Conservation (phyloP, 1,284 basidiomycete genomes). For the Leccinum angustisporum region DNA sequence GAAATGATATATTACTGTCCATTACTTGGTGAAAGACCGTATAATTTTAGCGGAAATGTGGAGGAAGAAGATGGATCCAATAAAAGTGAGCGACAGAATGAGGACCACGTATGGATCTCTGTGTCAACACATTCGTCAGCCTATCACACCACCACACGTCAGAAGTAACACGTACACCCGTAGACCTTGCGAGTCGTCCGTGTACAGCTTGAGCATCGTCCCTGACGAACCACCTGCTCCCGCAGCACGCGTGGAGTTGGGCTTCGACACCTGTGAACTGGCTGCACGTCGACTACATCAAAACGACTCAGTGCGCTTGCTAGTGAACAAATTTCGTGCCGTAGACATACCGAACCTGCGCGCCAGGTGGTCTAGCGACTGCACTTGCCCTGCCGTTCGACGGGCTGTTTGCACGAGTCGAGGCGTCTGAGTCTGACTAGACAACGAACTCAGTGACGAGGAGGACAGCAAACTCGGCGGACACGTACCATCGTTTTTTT, state of each 20-base stretch:
- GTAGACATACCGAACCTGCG: slow-evolving; percentile 67
- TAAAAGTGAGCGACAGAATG: slow-evolving; percentile 95
- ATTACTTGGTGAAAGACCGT: slow-evolving; percentile 78
- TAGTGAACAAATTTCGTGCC: not conserved
- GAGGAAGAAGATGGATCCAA: slow-evolving; percentile 98
- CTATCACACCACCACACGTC: not conserved
- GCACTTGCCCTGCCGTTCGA: slow-evolving; percentile 41
- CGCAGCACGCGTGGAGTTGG: slow-evolving; percentile 88
- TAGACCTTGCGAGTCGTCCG: slow-evolving; percentile 94
- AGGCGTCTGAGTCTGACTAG: slow-evolving; percentile 65
- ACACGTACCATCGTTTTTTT: slow-evolving; percentile 27
- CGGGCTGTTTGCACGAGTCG: slow-evolving; percentile 44
- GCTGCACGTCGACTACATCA: slow-evolving; percentile 75
- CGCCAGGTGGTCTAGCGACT: slow-evolving; percentile 71
- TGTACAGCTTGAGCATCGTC: slow-evolving; percentile 99
- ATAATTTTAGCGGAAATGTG: slow-evolving; percentile 97
- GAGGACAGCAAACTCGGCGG: not conserved
- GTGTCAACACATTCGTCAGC: slow-evolving; percentile 12
- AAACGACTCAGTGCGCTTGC: not conserved
- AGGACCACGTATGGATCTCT: slow-evolving; percentile 98
- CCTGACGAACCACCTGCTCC: slow-evolving; percentile 95
- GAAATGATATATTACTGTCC: slow-evolving; percentile 4
- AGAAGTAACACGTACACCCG: slow-evolving; percentile 75
- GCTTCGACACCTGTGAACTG: slow-evolving; percentile 66
- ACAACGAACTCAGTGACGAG: not conserved